Base-by-base conservation (phyloP, 371 early-diverging fungal genomes). In the Haplosporangium sp. region DNA sequence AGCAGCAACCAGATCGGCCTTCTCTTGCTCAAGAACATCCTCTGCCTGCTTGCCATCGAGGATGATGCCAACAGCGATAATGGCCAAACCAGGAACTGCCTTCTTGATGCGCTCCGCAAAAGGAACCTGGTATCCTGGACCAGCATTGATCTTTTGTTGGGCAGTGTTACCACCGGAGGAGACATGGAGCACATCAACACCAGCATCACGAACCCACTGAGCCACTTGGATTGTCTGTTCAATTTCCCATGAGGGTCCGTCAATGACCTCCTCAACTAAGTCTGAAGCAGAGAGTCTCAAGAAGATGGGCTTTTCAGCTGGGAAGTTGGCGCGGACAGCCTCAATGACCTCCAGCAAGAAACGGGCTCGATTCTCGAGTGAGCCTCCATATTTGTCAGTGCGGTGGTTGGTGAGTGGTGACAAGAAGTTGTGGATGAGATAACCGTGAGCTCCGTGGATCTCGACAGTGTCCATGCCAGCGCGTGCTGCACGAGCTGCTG, bases 381-480 rank as follows among this genome's bases (percentile, higher is more conserved):
- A 86, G 4, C 94, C 94, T 48, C 90, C 93, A 74, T 95, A 97
- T 52, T 89, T 71, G 74, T 97, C 97, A 0, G 94, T 93, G 46
- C 97, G 89, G 38, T 86, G 69, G 83, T 97, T 98, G 46, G 91
- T 86, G 12, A 92, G 65, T 3, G 95, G 94, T 23, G 93, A 93
- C 18, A 95, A 73, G 69, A 98, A 98, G 69, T 86, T 85, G 74
- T 89, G 86, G 56, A 95, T 62, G 48, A 96, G 82, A 80, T 95
- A 96, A 7, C 94, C 94, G 68, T 89, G 90, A 10, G 74, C 81
- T 42, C 86, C 89, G 67, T 98, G 97, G 50, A 98, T 84, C 81
- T 98, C 96, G 21, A 96, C 71, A 0, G 89, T 90, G 54, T 98
- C 95, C 76, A 95, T 91, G 0, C 95, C 97, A 8, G 93, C 94